phyloP scores from a whole-genome alignment of 208 protist genomes.

The Leptomonas seymouri region DNA sequence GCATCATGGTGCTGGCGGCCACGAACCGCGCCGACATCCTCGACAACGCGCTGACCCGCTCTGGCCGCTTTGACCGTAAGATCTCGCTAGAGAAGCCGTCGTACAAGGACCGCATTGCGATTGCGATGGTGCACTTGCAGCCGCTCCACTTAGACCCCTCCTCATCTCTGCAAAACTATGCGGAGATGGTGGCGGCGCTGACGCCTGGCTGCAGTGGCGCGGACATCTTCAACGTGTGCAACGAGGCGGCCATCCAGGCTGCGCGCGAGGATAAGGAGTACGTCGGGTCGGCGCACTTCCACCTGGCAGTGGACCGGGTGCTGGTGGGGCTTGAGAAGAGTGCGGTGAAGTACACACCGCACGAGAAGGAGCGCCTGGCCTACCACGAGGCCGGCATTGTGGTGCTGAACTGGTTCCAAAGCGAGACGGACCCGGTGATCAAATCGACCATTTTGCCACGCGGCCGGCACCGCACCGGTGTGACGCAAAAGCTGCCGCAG shows the following conservation, averaged over 20 bases:
- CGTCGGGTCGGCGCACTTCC: constrained; percentile 90
- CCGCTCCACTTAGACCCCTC: no score
- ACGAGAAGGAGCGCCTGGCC: constrained; percentile 95
- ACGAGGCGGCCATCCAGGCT: constrained; percentile 94
- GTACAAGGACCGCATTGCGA: constrained; percentile 93
- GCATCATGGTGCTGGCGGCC: constrained; percentile 95
- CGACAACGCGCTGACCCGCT: constrained; percentile 91
- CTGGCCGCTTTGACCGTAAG: constrained; percentile 96
- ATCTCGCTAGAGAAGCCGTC: constrained; percentile 93
- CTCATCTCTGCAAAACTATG: no score
- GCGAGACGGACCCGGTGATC: constrained; percentile 96
- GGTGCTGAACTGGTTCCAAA: constrained; percentile 97
- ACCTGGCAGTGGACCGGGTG: constrained; percentile 96
- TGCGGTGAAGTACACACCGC: constrained; percentile 74
- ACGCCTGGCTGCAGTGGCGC: constrained; percentile 92
- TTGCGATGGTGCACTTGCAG: constrained; percentile 96
- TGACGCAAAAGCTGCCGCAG: constrained; percentile 98
- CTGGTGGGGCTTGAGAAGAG: constrained; percentile 96
- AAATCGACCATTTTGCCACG: constrained; percentile 98
- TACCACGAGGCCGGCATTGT: constrained; percentile 99
- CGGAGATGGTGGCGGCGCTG: constrained; percentile 71
- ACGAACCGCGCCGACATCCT: constrained; percentile 96
- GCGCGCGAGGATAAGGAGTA: constrained; percentile 64
- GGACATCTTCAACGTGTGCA: constrained; percentile 98
- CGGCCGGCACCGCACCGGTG: constrained; percentile 94